These are phyloP conservation scores for Gracilaria domingensis DNA, from an alignment of 23 red algal genomes.

Conservation along the genomic window DNA sequence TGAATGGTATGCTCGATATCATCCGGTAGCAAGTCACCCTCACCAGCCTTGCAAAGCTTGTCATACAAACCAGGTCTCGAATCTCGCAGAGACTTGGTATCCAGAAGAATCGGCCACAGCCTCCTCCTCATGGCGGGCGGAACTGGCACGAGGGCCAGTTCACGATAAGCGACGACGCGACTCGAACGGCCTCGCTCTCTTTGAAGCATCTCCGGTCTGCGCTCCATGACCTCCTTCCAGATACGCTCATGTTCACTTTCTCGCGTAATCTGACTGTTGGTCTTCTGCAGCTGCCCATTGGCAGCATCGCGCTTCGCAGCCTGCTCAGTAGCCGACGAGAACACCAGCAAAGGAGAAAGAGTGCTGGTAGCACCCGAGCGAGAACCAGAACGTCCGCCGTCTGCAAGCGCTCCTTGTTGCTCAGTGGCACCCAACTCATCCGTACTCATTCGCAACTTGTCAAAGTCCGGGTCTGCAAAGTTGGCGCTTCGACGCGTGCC, in stretches of 20 bases:
- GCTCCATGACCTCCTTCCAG: conserved; percentile 59
- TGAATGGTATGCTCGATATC: conserved; percentile 92
- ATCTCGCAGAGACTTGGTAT: conserved; percentile 51
- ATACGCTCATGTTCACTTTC: conserved; percentile 62
- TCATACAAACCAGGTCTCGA: conserved; percentile 48
- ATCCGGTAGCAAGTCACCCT: conserved; percentile 59
- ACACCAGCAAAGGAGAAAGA: conserved; percentile 65
- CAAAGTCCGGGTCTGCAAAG: conserved; percentile 42
- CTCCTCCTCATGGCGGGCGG: conserved; percentile 52
- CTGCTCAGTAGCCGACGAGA: conserved; percentile 61
- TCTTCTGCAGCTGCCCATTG: conserved; percentile 39
- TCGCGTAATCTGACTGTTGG: conserved; percentile 51
- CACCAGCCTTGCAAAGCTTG: conserved; percentile 42
- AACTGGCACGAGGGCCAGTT: conserved; percentile 66
- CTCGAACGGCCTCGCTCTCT: conserved; percentile 55
- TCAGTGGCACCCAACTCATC: neutral
- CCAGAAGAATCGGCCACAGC: conserved; percentile 69
- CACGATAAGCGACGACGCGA: conserved; percentile 60
- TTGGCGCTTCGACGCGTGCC: conserved; percentile 25
- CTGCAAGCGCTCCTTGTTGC: neutral
- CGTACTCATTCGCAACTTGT: conserved; percentile 6
- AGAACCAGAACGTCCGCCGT: neutral
- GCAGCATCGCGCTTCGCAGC: conserved; percentile 52
- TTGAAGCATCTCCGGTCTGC: conserved; percentile 44
- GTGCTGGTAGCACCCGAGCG: conserved; percentile 11